Evolutionary conservation across 176 grass and related monocot genomes (phyloP).

Genomic region (Oryza nivara): DNA sequence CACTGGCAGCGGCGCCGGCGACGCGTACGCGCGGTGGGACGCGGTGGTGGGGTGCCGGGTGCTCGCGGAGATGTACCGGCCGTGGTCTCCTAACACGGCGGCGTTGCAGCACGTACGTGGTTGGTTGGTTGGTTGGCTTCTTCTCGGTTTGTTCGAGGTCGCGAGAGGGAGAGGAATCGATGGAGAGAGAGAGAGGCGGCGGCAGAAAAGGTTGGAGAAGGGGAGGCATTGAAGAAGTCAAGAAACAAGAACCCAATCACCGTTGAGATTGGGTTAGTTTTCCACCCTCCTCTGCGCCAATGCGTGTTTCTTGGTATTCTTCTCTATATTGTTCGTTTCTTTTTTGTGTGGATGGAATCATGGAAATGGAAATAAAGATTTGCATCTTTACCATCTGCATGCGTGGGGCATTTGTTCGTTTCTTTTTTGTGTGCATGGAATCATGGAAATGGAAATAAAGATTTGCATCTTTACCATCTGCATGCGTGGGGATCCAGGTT

Average conservation of each 20-base stretch:
- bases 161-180: neutral
- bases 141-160: too few species aligned
- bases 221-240: neutral
- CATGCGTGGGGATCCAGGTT: neutral
- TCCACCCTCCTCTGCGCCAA: neutral
- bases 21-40: too few species aligned
- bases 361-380: neutral
- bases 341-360: neutral
- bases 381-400: neutral
- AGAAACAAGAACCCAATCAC: too few species aligned
- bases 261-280: conserved; percentile 26
- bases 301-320: conserved; percentile 9
- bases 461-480: too few species aligned
- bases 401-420: neutral
- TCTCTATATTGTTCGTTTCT: neutral
- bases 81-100: too few species aligned
- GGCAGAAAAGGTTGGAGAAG: conserved; percentile 18
- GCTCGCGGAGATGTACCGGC: too few species aligned
- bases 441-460: too few species aligned
- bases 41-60: too few species aligned
- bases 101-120: too few species aligned
- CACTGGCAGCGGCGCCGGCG: too few species aligned
- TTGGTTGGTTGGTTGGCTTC: too few species aligned
- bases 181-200: neutral
- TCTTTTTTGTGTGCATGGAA: too few species aligned